Evolutionary conservation across 306 rosid genomes (phyloP).

Genomic region (Mucuna pruriens): DNA sequence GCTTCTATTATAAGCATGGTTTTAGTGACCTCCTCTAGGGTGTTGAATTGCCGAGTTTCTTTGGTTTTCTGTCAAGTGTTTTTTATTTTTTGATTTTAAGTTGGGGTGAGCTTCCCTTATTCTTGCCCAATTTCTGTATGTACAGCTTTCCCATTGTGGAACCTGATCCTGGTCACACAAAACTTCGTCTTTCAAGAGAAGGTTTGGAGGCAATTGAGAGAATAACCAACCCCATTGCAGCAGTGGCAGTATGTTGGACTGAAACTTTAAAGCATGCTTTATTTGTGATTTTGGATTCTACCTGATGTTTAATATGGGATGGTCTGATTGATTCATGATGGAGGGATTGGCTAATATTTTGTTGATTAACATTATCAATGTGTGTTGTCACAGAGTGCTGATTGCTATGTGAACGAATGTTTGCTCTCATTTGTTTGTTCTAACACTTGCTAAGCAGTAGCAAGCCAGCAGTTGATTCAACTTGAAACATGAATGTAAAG

Average conservation of each 20-base stretch:
- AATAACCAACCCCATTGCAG: conserved; percentile 84
- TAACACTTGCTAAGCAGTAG: neutral
- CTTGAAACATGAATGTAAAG: conserved; percentile 3
- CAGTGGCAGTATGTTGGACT: conserved; percentile 78
- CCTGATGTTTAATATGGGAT: conserved; percentile 7
- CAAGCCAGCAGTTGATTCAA: neutral
- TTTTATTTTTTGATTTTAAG: neutral
- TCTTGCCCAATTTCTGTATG: conserved; percentile 32
- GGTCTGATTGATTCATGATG: conserved; percentile 11
- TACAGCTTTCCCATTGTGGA: conserved; percentile 89
- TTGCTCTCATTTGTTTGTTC: neutral
- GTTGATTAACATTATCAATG: neutral
- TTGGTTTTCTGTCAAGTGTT: conserved; percentile 15
- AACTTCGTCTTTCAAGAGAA: conserved; percentile 87
- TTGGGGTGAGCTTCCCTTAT: conserved; percentile 19
- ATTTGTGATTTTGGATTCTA: neutral
- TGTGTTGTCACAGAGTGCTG: conserved; percentile 15
- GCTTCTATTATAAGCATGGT: neutral
- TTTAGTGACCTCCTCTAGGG: neutral
- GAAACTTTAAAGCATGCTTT: conserved; percentile 19
- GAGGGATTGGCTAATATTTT: conserved; percentile 1
- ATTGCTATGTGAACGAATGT: neutral
- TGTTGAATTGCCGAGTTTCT: neutral
- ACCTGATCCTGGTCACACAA: conserved; percentile 93
- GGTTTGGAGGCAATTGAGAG: conserved; percentile 87